Base-by-base conservation (phyloP, 2,329 filamentous ascomycete species). In the Sarocladium kiliense region DNA sequence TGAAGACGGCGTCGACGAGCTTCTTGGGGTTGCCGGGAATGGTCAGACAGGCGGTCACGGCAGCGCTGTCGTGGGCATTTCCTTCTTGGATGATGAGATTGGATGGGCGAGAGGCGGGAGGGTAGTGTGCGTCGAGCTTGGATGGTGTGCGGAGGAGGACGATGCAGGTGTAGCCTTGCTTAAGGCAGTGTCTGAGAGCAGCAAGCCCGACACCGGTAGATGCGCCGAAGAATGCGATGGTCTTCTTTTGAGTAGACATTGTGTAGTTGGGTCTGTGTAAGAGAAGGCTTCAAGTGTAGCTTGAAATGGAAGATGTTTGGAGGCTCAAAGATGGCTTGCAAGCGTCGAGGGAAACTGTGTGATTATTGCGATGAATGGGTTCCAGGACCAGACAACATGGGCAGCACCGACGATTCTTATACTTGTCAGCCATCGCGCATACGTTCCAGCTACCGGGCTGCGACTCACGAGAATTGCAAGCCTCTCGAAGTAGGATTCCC, bases 191-290 rank as follows among this genome's bases (percentile, higher is more conserved):
- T 23, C 66, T 65, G 57, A 77, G 72, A 21, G 68, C 64, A 16
- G 67, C 60, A 58, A 73, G 66, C 44, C 71, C 71, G 58, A 66
- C 71, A 54, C 74, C 75, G 44, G 66, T 69, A 3, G 74, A 76
- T 58, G 73, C 70, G 57, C 75, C 75, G 59, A 77, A 69, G 63
- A 76, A 49, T 12, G 44, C n/a, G 53, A 58, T 58, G 19, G 57
- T 44, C 49, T 55, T 50, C 18, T 44, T 42, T 27, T 27, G 21
- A 19, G 34, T 18, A 54, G 44, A 32, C 44, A 49, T 49, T 4
- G 25, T 32, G n/a, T n/a, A n/a, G n/a, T n/a, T n/a, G n/a, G n/a
- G n/a, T n/a, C n/a, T n/a, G n/a, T n/a, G n/a, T n/a, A n/a, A n/a
- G n/a, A n/a, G n/a, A n/a, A 32, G 30, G 12, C 30, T 32, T 12